Evolutionary conservation across 1,139 yeast species (phyloP).

Genomic region (Arxiozyma slooffiae): DNA sequence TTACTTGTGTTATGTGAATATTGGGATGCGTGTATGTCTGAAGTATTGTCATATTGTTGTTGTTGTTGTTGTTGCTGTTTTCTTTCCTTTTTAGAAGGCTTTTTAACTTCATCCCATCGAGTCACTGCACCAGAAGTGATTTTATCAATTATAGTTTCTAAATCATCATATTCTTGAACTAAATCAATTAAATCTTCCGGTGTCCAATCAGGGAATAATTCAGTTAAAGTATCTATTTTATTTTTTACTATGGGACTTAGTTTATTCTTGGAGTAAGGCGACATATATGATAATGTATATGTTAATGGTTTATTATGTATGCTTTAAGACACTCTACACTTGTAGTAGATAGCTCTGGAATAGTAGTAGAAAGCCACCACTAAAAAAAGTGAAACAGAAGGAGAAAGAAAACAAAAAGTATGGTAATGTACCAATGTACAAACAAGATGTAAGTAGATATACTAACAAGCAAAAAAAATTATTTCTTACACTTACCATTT

Average conservation of each 20-base stretch:
- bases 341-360: background rate
- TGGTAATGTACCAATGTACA: too few relatives aligned
- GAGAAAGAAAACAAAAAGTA: too few relatives aligned
- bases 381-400: too few relatives aligned
- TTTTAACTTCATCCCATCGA: constrained; percentile 56
- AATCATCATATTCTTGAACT: constrained; percentile 64
- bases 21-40: constrained; percentile 46
- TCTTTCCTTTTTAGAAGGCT: constrained; percentile 40
- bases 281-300: background rate
- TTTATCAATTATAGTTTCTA: constrained; percentile 74
- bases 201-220: constrained; percentile 93
- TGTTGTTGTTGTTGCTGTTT: constrained; percentile 24
- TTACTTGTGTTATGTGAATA: constrained; percentile 39
- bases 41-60: constrained; percentile 28
- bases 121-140: constrained; percentile 69
- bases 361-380: background rate
- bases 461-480: too few relatives aligned
- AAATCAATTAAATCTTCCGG: constrained; percentile 71
- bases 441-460: too few relatives aligned
- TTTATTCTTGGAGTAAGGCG: constrained; percentile 8
- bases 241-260: constrained; percentile 37
- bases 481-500: too few relatives aligned
- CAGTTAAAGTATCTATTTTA: constrained; percentile 55
- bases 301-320: background rate
- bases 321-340: background rate